phyloP scores from a whole-genome alignment of 2,329 filamentous ascomycete genomes.

The Clonostachys chloroleuca region DNA sequence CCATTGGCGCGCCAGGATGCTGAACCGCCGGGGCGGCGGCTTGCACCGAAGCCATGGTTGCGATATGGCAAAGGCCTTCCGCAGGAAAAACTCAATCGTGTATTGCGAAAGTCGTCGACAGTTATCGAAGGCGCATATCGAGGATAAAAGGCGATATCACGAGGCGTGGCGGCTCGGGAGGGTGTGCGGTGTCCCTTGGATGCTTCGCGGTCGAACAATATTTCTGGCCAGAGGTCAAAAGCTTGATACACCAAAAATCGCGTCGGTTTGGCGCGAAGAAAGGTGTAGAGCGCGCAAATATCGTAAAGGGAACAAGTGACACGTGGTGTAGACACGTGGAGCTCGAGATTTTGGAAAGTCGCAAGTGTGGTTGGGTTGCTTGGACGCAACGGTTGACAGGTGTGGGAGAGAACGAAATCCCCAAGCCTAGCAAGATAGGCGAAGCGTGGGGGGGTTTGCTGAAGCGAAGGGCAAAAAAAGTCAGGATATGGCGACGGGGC shows the following conservation, averaged over 20 bases:
- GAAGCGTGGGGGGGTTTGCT: background rate
- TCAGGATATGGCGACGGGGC: constrained; percentile 31
- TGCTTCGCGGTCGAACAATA: too few species aligned
- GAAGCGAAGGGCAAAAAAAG: constrained; percentile 29
- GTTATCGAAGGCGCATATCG: constrained; percentile 33
- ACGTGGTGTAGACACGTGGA: too few species aligned
- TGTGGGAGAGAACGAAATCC: too few species aligned
- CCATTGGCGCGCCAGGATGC: constrained; percentile 58
- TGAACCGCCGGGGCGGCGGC: constrained; percentile 59
- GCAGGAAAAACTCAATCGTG: constrained; percentile 14
- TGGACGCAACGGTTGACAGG: too few species aligned
- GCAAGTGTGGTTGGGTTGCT: too few species aligned
- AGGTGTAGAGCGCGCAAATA: too few species aligned
- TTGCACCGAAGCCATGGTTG: constrained; percentile 77
- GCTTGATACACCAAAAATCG: background rate
- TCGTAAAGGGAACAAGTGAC: background rate
- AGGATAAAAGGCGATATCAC: constrained; percentile 8
- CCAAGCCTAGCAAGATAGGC: background rate
- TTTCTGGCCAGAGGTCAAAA: background rate
- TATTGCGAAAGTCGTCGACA: constrained; percentile 5
- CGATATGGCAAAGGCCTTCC: constrained; percentile 8
- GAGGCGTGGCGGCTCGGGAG: too few species aligned
- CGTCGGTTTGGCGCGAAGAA: background rate
- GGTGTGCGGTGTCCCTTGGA: too few species aligned
- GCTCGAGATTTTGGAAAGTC: too few species aligned